A percentile compares a stretch with the other conserved stretches of the same genome.
phyloP scores from a whole-genome alignment of 192 early-diverging fungal genomes.

The Coemansia sp. region DNA sequence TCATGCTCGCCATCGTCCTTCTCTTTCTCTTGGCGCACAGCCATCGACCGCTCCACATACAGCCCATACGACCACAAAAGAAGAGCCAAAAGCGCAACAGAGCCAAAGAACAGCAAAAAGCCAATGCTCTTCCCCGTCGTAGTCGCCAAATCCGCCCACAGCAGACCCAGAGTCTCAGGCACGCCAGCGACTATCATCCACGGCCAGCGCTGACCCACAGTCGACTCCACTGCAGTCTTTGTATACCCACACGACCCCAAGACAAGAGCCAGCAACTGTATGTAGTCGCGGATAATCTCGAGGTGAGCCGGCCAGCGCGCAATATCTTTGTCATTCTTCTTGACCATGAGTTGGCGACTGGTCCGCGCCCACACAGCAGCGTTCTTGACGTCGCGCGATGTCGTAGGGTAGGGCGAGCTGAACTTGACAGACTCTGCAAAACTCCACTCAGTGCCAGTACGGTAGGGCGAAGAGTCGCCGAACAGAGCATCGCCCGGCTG shows the following conservation, averaged over 20 bases:
- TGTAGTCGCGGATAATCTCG: slow-evolving; percentile 45
- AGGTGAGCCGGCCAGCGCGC: slow-evolving; percentile 38
- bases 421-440: slow-evolving; percentile 45
- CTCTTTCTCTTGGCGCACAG: not conserved
- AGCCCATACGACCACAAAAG: slow-evolving; percentile 41
- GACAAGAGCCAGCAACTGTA: slow-evolving; percentile 43
- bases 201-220: slow-evolving; percentile 35
- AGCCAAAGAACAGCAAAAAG: slow-evolving; percentile 45
- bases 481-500: slow-evolving; percentile 8
- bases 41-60: slow-evolving; percentile 28
- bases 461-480: slow-evolving; percentile 37
- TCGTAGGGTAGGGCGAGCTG: slow-evolving; percentile 50
- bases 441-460: slow-evolving; percentile 50
- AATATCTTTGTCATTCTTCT: slow-evolving; percentile 27
- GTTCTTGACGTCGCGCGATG: slow-evolving; percentile 18
- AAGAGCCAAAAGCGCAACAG: slow-evolving; percentile 15
- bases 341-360: slow-evolving; percentile 19
- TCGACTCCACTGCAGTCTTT: slow-evolving; percentile 30
- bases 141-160: slow-evolving; percentile 53
- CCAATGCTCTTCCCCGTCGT: slow-evolving; percentile 45
- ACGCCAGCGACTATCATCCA: slow-evolving; percentile 40
- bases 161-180: slow-evolving; percentile 38
- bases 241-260: slow-evolving; percentile 35
- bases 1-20: not conserved
- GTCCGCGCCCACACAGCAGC: slow-evolving; percentile 18